Evolutionary conservation across 2,329 filamentous ascomycete species (phyloP), one percentile per base, ranked within the genome.

Genomic region (Leptographium wingfieldii): DNA sequence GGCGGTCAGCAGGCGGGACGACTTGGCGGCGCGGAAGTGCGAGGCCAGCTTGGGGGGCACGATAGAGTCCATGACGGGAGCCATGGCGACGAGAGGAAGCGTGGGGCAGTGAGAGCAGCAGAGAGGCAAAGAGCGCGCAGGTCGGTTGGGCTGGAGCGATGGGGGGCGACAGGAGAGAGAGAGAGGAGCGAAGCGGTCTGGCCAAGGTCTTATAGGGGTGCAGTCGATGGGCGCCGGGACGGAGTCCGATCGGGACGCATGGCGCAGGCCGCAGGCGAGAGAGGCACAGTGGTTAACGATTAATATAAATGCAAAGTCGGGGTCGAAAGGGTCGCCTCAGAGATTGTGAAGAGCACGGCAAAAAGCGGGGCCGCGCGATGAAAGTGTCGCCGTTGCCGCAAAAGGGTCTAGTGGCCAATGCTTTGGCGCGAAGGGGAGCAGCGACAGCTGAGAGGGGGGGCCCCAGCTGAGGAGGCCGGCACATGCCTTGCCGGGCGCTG

Each of bases 21-120:
- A 43, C 48, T 58, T 58, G 52, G 53, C 19, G 27, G 59, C 59
- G n/a, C 27, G 29, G n/a, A 61, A 61, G 29, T 58, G 59, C 1
- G 49, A 3, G 31, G 25, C 56, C 51, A 61, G 25, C 12, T 55
- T 27, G 33, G 38, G n/a, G 2, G 56, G 56, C 6, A 61, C 53
- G 22, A 60, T 31, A 1, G 40, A 33, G n/a, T 57, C 48, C 58
- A 60, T 60, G 54, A 25, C n/a, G 53, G 25, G 25, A 16, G 38
- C 7, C 25, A 11, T 40, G 31, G 11, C 29, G 35, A 48, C n/a
- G 49, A 6, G 49, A 10, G 6, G 29, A 14, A 3, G 29, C 10
- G 19, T 6, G 31, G 9, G 19, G 22, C 3, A 35, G 35, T 10
- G 3, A 51, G 22, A 51, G 22, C n/a, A 25, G n/a, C 35, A 38